Evolutionary conservation across 805 yeast genomes (phyloP), one percentile per base, ranked within the genome.

Genomic region (Yarrowia bubula): DNA sequence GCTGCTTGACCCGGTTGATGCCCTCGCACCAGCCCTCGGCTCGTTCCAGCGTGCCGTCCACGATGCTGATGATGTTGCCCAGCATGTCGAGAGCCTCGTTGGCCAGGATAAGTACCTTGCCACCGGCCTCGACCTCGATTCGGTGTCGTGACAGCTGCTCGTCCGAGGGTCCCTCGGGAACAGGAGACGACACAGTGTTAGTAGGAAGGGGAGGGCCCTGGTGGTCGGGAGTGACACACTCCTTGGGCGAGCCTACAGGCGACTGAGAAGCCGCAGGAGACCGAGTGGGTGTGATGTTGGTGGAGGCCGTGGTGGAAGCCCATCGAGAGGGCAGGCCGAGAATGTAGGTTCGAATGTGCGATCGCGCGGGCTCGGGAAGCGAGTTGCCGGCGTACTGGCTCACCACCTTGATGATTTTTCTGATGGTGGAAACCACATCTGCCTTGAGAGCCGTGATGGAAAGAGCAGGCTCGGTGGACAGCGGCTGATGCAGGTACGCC

Each of bases 11-110:
- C 66, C 71, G 70, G 48, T 76, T 77, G 13, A 76, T 67, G 28
- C 71, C 70, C 51, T 75, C 77, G 66, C 78, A 77, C 98, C 98
- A 93, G 28, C 81, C 78, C 74, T 95, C 98, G 1, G 97, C 97
- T 69, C 87, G 86, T 55, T 84, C 87, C 64, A 93, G 79, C 60
- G 92, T 92, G 53, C 89, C 92, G 72, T 89, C 93, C 70, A 96
- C 91, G 7, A 92, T 92, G 60, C 82, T 82, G 69, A 92, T 91
- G 17, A 93, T 87, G 66, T 89, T 88, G 44, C 87, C 82, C 41
- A 93, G 87, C 91, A 92, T 89, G 47, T 89, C 95, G 55, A 93
- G 77, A 0, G 97, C 87, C 75, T 95, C 99, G 69, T 88, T 88
- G 0, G 98, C 98, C 67, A 93, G 79, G 5, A 89, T 82, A 31